Conservation (phyloP, 2,329 filamentous ascomycete genomes). For the Aspergillus sp. region DNA sequence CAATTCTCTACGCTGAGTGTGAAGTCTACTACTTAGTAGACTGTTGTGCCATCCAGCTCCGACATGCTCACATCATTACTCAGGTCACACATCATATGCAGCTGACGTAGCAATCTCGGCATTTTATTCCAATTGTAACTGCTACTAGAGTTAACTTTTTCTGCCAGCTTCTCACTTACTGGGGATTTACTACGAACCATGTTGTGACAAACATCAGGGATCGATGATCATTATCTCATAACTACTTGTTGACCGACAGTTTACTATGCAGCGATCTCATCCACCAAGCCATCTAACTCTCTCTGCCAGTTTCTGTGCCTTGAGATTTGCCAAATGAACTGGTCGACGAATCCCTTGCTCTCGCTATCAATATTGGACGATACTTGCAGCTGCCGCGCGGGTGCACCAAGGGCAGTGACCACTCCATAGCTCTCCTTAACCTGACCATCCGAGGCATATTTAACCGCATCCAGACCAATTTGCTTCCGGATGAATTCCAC, state of each 20-base stretch:
- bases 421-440: constrained; percentile 38
- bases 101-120: not conserved
- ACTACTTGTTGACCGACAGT: not conserved
- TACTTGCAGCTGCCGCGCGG: constrained; percentile 26
- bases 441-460: constrained; percentile 24
- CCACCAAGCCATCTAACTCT: constrained; percentile 70
- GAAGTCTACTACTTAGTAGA: not conserved
- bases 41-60: not conserved
- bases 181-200: not conserved
- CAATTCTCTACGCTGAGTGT: not conserved
- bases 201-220: not conserved
- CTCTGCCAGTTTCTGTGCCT: constrained; percentile 73
- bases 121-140: not conserved
- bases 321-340: constrained; percentile 69
- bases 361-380: constrained; percentile 64
- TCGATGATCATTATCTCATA: constrained; percentile 4
- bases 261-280: constrained; percentile 63
- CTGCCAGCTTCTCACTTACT: too few species aligned
- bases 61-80: not conserved
- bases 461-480: constrained; percentile 31
- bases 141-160: too few species aligned
- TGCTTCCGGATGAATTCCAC: constrained; percentile 34
- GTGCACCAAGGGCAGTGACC: constrained; percentile 32
- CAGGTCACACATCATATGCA: constrained; percentile 10
- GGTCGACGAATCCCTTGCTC: constrained; percentile 67